Evolutionary conservation across 139 green algal species (phyloP).

Genomic region (Mychonastes homosphaera): DNA sequence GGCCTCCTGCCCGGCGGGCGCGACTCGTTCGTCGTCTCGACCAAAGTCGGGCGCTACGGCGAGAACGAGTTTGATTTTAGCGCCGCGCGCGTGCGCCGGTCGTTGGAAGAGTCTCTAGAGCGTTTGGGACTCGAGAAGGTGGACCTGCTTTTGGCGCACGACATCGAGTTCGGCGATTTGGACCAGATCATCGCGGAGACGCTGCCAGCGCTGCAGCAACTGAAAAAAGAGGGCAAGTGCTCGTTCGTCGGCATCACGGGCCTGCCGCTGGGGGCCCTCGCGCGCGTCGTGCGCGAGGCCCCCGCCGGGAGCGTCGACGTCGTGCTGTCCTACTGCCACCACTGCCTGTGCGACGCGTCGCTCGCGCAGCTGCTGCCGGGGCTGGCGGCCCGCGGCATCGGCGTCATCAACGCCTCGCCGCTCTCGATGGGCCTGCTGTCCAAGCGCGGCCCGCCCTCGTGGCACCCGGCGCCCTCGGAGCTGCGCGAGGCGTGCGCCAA

Average conservation of each 20-base stretch:
- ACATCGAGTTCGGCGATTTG: constrained; percentile 87
- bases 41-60: constrained; percentile 75
- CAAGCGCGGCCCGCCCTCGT: constrained; percentile 61
- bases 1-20: neutral
- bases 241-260: constrained; percentile 83
- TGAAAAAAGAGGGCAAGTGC: constrained; percentile 73
- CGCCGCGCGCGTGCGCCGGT: constrained; percentile 54
- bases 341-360: constrained; percentile 66
- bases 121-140: constrained; percentile 72
- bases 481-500: constrained; percentile 43
- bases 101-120: constrained; percentile 62
- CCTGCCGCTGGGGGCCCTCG: constrained; percentile 70
- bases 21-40: neutral
- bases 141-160: constrained; percentile 86
- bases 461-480: constrained; percentile 76
- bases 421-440: constrained; percentile 91
- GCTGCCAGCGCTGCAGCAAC: constrained; percentile 68
- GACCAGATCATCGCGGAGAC: constrained; percentile 65
- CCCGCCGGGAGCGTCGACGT: constrained; percentile 63
- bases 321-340: constrained; percentile 89
- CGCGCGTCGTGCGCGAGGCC: constrained; percentile 58
- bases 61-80: constrained; percentile 75
- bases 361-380: constrained; percentile 51
- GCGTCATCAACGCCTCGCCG: constrained; percentile 75
- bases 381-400: constrained; percentile 40